phyloP scores from a whole-genome alignment of 2,329 filamentous ascomycete species.

The Botryotinia convoluta region DNA sequence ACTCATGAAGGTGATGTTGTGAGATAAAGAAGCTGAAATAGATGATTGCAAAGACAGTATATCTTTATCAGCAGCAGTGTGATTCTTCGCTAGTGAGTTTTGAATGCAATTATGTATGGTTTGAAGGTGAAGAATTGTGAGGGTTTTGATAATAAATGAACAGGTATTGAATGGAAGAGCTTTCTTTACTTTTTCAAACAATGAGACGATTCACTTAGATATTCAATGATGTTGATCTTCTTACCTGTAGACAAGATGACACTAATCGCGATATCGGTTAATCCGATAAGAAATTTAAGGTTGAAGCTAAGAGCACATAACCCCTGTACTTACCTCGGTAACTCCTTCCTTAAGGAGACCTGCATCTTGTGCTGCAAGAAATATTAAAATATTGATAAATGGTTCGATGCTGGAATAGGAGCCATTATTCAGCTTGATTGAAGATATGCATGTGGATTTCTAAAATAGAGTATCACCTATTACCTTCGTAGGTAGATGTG shows the following conservation, averaged over 20 bases:
- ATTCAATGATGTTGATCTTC: background rate
- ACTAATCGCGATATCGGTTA: constrained; percentile 10
- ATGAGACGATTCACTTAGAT: background rate
- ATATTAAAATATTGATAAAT: background rate
- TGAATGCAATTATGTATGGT: background rate
- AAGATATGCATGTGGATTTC: background rate
- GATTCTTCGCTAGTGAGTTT: background rate
- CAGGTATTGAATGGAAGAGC: background rate
- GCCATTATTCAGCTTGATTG: background rate
- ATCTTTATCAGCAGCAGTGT: background rate
- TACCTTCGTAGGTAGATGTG: background rate
- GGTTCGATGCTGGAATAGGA: background rate
- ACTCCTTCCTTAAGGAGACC: background rate
- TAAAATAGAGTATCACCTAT: background rate
- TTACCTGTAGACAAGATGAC: background rate
- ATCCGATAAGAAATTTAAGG: constrained; percentile 19
- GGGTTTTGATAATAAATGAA: background rate
- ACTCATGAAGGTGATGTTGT: constrained; percentile 5
- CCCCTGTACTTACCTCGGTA: background rate
- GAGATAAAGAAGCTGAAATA: background rate
- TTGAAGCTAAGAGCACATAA: background rate
- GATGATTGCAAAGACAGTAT: background rate
- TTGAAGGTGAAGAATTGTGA: background rate
- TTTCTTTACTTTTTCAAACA: background rate
- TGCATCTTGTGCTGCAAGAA: background rate